Base-by-base conservation (phyloP, 139 green algal species). In the Pleodorina starrii region DNA sequence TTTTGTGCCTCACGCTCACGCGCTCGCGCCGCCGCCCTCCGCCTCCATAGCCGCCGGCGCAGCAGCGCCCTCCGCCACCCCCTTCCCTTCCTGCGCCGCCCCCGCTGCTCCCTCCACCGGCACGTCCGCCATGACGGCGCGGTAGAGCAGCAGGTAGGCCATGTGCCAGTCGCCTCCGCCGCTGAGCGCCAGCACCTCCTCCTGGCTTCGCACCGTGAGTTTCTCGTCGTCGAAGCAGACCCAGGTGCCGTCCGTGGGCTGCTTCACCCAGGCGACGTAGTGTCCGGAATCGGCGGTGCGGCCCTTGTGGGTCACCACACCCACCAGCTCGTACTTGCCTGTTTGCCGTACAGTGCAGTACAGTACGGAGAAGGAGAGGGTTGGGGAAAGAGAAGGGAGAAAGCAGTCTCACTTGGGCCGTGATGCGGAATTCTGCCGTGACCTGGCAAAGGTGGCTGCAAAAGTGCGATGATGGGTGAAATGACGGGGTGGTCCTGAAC, bases 141-240 rank as follows among this genome's bases (percentile, higher is more conserved):
- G 93, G 93, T 98, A 99, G 42, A 99, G 66, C 89, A 99, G 91
- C 80, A 99, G 90, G 92, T 99, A 99, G 0, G 96, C 97, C 97
- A 99, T 99, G 94, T 99, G 98, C 97, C 97, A 99, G 92, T 99
- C 98, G 25, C 98, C 98, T 25, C 98, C 98, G 42, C 97, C 97
- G 40, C 89, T 93, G 23, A 99, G 94, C 38, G 94, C 92, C 25
- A 98, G 90, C 66, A 99, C 95, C 27, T 99, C 98, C 27, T 99
- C 98, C 79, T 97, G 94, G 84, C 94, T 96, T 5, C 69, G 93
- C 36, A 93, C 76, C n/a, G 93, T 95, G 35, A 98, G 91, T 75
- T 95, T 89, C 72, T 99, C 97, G 91, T 99, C 98, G 84, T 99
- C 98, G 92, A 99, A 99, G 85, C 98, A 91, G 14, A 99, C 93